Evolutionary conservation across 495 filamentous ascomycete species (phyloP).

Genomic region (Neurospora terricola): DNA sequence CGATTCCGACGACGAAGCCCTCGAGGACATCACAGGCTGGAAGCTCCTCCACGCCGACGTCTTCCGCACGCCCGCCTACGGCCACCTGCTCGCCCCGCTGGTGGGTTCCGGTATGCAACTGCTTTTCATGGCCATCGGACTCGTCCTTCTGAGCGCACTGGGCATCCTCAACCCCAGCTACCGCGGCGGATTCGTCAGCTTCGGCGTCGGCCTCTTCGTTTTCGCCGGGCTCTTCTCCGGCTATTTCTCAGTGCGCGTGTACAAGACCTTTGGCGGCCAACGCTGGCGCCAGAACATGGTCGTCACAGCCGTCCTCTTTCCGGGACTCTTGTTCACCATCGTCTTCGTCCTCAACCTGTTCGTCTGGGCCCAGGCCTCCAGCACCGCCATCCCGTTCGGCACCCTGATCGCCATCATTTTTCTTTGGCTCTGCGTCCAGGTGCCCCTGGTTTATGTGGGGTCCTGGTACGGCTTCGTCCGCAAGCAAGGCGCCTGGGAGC

Average conservation of each 20-base stretch:
- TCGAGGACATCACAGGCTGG: constrained; percentile 87
- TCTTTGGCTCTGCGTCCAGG: constrained; percentile 83
- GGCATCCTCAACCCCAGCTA: constrained; percentile 86
- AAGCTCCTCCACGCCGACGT: constrained; percentile 91
- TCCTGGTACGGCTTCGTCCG: constrained; percentile 69
- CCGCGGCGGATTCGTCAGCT: constrained; percentile 83
- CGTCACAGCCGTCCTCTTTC: constrained; percentile 77
- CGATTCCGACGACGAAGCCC: constrained; percentile 62
- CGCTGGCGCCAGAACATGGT: constrained; percentile 75
- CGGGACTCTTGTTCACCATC: constrained; percentile 68
- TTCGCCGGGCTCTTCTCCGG: constrained; percentile 85
- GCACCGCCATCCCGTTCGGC: constrained; percentile 80
- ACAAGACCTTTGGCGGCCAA: constrained; percentile 75
- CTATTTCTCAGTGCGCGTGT: constrained; percentile 81
- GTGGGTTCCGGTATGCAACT: constrained; percentile 87
- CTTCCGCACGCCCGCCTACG: constrained; percentile 70
- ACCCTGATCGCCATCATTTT: constrained; percentile 68
- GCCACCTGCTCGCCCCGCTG: constrained; percentile 71
- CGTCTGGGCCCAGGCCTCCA: constrained; percentile 88
- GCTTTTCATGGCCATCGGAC: constrained; percentile 71
- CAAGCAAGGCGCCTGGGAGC: constrained; percentile 58
- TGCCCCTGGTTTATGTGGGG: constrained; percentile 80
- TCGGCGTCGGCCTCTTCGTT: constrained; percentile 77
- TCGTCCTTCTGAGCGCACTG: constrained; percentile 70
- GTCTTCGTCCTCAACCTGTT: constrained; percentile 86